Base-by-base conservation (phyloP, 306 rosid species). In the Prunus campanulata region DNA sequence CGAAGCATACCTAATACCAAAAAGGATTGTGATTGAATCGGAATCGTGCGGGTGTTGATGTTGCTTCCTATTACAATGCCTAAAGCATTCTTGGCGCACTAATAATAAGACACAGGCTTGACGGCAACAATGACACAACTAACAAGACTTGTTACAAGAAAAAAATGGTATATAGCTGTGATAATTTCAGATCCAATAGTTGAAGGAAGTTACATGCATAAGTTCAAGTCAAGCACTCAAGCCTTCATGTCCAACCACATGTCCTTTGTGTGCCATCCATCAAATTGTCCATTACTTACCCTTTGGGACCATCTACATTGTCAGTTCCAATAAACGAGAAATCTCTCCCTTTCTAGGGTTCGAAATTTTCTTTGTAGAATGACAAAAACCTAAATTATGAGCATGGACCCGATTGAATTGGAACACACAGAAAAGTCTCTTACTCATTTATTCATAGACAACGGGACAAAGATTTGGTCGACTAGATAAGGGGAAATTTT, bases 251-350 rank as follows among this genome's bases (percentile, higher is more conserved):
- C 79, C 79, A 77, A 51, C 27, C 79, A 61, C 48, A 18, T 1
- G 0, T 66, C 79, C 27, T 67, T 67, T 22, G 0, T 3, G 1
- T 67, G 13, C 55, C 9, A 22, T 64, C 74, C 61, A 29, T 76
- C 68, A 64, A 61, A 19, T 77, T 73, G 55, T 72, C 71, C 14
- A 46, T 62, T 67, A 52, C 32, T 60, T n/a, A 55, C 22, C 35
- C 9, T 8, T 61, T 25, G 29, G 86, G 88, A 83, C 87, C 86
- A 71, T 76, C 30, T n/a, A 19, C 50, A 59, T 52, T 49, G 77
- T 82, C 82, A 81, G 67, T 11, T 29, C 73, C 70, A 67, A 10
- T 77, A 32, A 32, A 44, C 48, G 63, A 63, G 27, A 39, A 39
- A 39, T 1, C 8, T 13, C 69, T n/a, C 5, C 16, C 39, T 57